Percentiles rank a stretch among this genome's conserved stretches.
phyloP scores from a whole-genome alignment of 176 grass and related monocot species.

The Neostapfia colusana region DNA sequence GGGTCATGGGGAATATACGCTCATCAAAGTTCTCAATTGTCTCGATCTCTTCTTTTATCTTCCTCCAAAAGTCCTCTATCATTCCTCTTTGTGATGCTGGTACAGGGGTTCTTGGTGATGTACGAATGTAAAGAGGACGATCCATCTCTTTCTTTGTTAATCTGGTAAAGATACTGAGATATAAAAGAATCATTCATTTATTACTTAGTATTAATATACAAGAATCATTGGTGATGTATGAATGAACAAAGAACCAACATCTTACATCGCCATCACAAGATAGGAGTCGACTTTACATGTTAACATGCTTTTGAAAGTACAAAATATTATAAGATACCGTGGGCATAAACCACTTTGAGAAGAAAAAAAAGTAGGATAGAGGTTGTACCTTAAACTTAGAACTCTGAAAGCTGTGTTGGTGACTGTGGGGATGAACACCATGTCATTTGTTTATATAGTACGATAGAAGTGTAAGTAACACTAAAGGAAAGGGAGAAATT shows the following conservation, averaged over 20 bases:
- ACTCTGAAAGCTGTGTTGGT: neutral
- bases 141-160: neutral
- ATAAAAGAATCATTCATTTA: neutral
- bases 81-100: rapidly evolving
- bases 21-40: neutral
- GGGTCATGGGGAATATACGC: constrained; percentile 2
- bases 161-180: neutral
- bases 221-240: too few relatives aligned
- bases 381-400: neutral
- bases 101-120: neutral
- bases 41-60: neutral
- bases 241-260: too few relatives aligned
- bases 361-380: neutral
- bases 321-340: neutral
- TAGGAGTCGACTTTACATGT: too few relatives aligned
- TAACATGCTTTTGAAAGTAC: neutral
- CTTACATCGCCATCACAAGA: too few relatives aligned
- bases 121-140: neutral
- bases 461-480: too few relatives aligned
- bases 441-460: constrained; percentile 2
- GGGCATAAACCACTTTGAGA: neutral
- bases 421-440: neutral
- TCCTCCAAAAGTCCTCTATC: constrained; percentile 20
- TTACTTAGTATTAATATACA: neutral
- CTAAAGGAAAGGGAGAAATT: neutral